Base-by-base conservation (phyloP, 495 filamentous ascomycete species). In the Penicillium alfredii region DNA sequence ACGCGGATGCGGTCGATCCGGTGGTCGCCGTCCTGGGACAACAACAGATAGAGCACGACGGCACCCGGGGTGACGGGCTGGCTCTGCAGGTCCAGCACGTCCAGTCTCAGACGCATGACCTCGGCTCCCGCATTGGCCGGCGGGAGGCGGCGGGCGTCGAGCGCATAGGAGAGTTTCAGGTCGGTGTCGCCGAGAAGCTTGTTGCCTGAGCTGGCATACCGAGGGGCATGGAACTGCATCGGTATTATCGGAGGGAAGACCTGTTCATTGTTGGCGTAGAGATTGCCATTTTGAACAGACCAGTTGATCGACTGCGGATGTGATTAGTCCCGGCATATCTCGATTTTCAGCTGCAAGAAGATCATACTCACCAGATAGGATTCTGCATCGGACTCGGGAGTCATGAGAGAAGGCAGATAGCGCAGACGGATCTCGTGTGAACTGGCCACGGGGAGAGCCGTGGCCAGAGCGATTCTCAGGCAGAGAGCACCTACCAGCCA, bases 291-390 rank as follows among this genome's bases (percentile, higher is more conserved):
- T 13, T 61, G 30, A 4, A 61, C 56, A 30, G 60, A 46, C 49
- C 71, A 62, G 22, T 57, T 59, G 6, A 73, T 34, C 9, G 65
- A 51, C 64, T n/a, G n/a, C n/a, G n/a, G n/a, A n/a, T 66, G 29
- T 10, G 9, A 8, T 8, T 7, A 15, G 31, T 51, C 40, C 46
- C 42, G 23, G 2, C 8, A 9, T 25, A 8, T 2, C 11, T 25
- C 3, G 11, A 5, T 25, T 25, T 25, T 25, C 1, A 25, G 23
- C 23, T 5, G 3, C 5, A 7, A 2, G 1, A 8, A 25, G 11
- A 19, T 8, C 10, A 7, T 16, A 50, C 38, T 11, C 30, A 64
- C 61, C 36, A 65, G 33, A 33, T 49, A 49, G 25, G 56, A 39
- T 13, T 47, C 29, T 8, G 33, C 26, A 1, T 48, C 38, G 18